phyloP scores from a whole-genome alignment of 2,329 filamentous ascomycete genomes.

The Calonectria pteridis region DNA sequence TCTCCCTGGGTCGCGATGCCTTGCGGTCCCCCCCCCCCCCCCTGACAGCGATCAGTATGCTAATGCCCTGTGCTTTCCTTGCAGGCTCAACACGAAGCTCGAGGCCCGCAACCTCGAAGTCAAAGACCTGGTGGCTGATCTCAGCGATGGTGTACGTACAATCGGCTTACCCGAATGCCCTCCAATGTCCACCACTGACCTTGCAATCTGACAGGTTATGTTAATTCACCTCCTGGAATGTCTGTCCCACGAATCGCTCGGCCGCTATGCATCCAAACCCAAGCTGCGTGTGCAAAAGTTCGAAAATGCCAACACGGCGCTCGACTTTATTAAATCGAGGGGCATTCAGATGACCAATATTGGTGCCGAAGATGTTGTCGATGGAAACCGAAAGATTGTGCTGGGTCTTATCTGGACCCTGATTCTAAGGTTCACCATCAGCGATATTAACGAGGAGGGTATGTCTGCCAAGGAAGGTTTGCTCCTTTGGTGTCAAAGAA shows the following conservation, averaged over 20 bases:
- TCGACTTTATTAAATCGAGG: slow-evolving; percentile 91
- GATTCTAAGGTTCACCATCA: slow-evolving; percentile 98
- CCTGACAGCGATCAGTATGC: neutral
- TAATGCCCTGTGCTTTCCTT: slow-evolving; percentile 21
- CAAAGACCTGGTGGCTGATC: slow-evolving; percentile 87
- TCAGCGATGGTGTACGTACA: slow-evolving; percentile 88
- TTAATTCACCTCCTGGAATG: slow-evolving; percentile 98
- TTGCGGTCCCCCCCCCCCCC: neutral
- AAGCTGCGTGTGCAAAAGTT: slow-evolving; percentile 97
- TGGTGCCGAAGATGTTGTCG: slow-evolving; percentile 96
- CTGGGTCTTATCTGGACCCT: slow-evolving; percentile 97
- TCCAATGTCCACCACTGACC: slow-evolving; percentile 33
- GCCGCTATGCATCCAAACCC: slow-evolving; percentile 95
- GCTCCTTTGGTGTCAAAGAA: slow-evolving; percentile 96
- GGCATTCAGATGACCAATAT: slow-evolving; percentile 99
- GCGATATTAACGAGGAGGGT: slow-evolving; percentile 97
- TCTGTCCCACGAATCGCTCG: slow-evolving; percentile 92
- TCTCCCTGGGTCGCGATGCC: slow-evolving; percentile 11
- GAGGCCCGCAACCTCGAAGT: slow-evolving; percentile 82
- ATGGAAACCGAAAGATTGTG: slow-evolving; percentile 98
- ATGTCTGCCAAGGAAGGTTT: slow-evolving; percentile 97
- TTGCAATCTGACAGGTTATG: slow-evolving; percentile 72
- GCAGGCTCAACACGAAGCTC: slow-evolving; percentile 95
- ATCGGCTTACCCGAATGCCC: neutral
- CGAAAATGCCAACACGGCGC: slow-evolving; percentile 96